Evolutionary conservation across 164 flowering plant genomes (phyloP), one percentile per base, ranked within the genome.

Genomic region (Dillenia suffruticosa): DNA sequence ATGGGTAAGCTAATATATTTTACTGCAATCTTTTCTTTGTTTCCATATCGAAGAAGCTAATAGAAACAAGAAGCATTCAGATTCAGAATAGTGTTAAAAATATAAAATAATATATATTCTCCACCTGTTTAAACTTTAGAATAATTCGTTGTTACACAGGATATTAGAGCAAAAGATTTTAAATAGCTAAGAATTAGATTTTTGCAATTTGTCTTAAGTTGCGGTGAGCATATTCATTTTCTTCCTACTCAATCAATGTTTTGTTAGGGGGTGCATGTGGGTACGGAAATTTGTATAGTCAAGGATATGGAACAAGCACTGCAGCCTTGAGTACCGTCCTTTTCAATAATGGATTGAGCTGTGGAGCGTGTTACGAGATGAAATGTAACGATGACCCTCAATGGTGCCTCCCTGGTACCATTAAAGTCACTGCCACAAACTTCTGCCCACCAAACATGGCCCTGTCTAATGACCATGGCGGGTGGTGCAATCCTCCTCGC

Each of bases 401-500:
- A 61, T 81, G 80, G 82, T 81, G 84, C 59, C 68, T 66, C 16
- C 65, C 67, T 0, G 76, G 78, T 10, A 43, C 61, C 14, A 73
- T 76, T 40, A 67, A 56, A 44, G 69, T 77, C 22, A 77, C 80
- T 9, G 80, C 84, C 16, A 81, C 84, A 5, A 79, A 79, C 69
- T 77, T 76, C 51, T 79, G 83, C 22, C 83, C 83, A 0, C 80
- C 80, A 7, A 77, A 80, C 68, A 17, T 57, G 13, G 77, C 74
- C 43, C 56, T 62, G 15, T 24, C 84, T 0, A 77, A 64, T 57
- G 66, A 75, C 63, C 68, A 80, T 40, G 82, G 84, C 13, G 84
- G 84, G 0, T 81, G 84, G 82, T 77, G 81, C 81, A 80, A 75
- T 54, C 79, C 81, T 5, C 84, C 84, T 32, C 78, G 67, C 26